Conservation (phyloP, 1,284 basidiomycete species). For the Volvariella surrecta region DNA sequence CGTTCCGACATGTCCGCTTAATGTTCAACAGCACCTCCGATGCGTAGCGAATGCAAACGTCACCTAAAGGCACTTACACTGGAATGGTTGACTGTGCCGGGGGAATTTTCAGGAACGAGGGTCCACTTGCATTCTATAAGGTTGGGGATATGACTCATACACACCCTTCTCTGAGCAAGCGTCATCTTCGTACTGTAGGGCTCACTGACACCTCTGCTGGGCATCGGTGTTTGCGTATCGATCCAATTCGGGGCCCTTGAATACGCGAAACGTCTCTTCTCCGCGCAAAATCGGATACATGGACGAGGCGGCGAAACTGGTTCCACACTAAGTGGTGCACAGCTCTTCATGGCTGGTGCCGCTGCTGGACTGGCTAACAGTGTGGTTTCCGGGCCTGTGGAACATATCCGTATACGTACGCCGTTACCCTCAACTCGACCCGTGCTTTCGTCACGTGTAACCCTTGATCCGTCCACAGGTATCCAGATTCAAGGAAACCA, state of each 20-base stretch:
- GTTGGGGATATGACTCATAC: slow-evolving; percentile 27
- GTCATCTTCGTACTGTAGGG: slow-evolving; percentile 44
- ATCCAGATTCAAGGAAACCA: slow-evolving; percentile 81
- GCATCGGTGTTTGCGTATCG: slow-evolving; percentile 92
- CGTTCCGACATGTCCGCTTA: slow-evolving; percentile 4
- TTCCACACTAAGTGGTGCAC: slow-evolving; percentile 45
- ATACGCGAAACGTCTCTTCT: slow-evolving; percentile 82
- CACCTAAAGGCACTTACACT: slow-evolving; percentile 82
- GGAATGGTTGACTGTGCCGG: slow-evolving; percentile 87
- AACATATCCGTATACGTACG: slow-evolving; percentile 94
- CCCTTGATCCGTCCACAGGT: slow-evolving; percentile 33
- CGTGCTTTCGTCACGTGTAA: slow-evolving; percentile 7
- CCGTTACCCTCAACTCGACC: slow-evolving; percentile 22
- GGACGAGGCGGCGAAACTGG: slow-evolving; percentile 56
- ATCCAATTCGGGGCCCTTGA: slow-evolving; percentile 96
- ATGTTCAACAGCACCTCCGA: slow-evolving; percentile 9
- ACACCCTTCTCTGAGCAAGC: slow-evolving; percentile 1
- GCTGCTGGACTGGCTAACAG: slow-evolving; percentile 87
- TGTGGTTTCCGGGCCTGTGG: slow-evolving; percentile 90
- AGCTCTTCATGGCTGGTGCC: slow-evolving; percentile 76
- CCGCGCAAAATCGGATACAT: slow-evolving; percentile 41
- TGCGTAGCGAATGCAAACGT: slow-evolving; percentile 83
- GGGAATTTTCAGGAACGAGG: slow-evolving; percentile 85
- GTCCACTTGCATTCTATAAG: slow-evolving; percentile 95
- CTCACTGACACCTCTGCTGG: slow-evolving; percentile 86